A percentile compares a stretch with the other conserved stretches of the same genome.
phyloP scores from a whole-genome alignment of 129 eudicot species.

The Flaveria sonorensis region DNA sequence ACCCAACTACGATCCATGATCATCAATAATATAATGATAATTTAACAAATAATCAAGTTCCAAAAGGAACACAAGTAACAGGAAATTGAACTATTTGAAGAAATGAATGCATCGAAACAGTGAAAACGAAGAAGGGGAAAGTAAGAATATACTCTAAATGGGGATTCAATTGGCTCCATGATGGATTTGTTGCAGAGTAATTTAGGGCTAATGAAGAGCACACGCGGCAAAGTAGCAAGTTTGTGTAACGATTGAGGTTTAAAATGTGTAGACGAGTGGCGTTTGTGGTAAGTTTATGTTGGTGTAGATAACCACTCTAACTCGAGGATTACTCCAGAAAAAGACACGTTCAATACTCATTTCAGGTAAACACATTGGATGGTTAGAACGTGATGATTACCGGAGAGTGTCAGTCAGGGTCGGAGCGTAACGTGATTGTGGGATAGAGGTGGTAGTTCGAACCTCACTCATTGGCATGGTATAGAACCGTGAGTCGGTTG shows the following conservation, averaged over 20 bases:
- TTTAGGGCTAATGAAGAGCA: slow-evolving; percentile 2
- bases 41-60: slow-evolving; percentile 3
- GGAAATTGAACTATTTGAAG: background rate
- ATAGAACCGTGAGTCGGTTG: too few species aligned
- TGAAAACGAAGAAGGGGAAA: slow-evolving; percentile 7
- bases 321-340: too few species aligned
- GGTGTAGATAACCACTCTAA: too few species aligned
- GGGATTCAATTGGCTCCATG: slow-evolving; percentile 26
- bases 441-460: too few species aligned
- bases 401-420: too few species aligned
- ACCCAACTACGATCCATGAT: background rate
- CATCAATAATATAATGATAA: background rate
- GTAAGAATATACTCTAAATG: slow-evolving; percentile 23
- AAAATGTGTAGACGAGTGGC: background rate
- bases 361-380: too few species aligned
- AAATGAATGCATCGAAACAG: background rate
- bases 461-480: too few species aligned
- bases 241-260: background rate
- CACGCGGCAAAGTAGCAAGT: background rate
- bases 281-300: too few species aligned
- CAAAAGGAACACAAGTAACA: background rate
- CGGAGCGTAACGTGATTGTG: too few species aligned
- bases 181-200: slow-evolving; percentile 4
- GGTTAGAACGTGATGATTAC: too few species aligned
- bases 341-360: too few species aligned